Percentiles rank a stretch among this genome's conserved stretches.
These are phyloP conservation scores for Rheum nobile DNA, from an alignment of 148 eudicot genomes.

Conservation along the genomic window DNA sequence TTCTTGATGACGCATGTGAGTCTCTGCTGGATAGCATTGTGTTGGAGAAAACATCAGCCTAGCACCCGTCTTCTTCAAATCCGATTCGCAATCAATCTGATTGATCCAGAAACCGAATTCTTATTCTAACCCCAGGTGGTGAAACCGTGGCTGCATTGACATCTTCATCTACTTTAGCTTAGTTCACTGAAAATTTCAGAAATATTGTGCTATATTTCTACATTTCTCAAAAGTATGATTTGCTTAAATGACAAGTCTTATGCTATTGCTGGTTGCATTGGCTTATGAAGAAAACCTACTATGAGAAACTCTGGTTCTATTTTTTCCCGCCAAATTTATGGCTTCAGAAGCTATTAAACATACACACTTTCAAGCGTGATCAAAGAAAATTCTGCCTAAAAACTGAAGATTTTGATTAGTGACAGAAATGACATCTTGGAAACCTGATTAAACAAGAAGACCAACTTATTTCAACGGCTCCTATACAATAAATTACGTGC, in stretches of 20 bases:
- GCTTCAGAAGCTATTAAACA: too few species aligned
- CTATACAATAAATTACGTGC: too few species aligned
- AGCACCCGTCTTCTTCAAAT: not conserved
- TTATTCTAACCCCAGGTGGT: not conserved
- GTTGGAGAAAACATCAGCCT: not conserved
- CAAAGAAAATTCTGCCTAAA: too few species aligned
- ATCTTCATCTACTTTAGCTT: not conserved
- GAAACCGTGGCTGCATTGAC: not conserved
- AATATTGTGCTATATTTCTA: not conserved
- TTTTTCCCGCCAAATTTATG: too few species aligned
- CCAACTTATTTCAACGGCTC: too few species aligned
- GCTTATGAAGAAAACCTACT: too few species aligned
- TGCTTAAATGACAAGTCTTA: not conserved
- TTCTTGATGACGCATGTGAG: slow-evolving; percentile 93
- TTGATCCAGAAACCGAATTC: not conserved
- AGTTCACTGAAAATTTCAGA: not conserved
- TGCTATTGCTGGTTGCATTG: not conserved
- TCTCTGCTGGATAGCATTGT: slow-evolving; percentile 64
- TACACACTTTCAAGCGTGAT: too few species aligned
- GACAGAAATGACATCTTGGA: too few species aligned
- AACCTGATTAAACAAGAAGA: too few species aligned
- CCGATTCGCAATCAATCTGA: not conserved
- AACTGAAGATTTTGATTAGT: too few species aligned
- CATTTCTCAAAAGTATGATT: not conserved
- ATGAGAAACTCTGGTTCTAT: too few species aligned